These are phyloP conservation scores for Phytopythium aichiense DNA, from an alignment of 352 stramenopile genomes.

Conservation along the genomic window DNA sequence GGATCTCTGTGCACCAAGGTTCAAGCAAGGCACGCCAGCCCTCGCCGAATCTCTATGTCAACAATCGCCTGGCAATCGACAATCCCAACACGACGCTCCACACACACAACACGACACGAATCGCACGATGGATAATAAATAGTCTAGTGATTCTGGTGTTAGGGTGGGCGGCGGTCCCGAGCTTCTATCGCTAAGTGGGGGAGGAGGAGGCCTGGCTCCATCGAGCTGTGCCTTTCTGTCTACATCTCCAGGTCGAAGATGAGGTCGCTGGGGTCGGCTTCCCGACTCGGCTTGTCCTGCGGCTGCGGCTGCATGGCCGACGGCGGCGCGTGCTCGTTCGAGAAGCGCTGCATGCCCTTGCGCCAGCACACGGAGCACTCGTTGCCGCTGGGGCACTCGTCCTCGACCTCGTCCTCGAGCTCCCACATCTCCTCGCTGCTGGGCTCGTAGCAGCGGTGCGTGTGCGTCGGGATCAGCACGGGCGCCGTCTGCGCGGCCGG, in stretches of 20 bases:
- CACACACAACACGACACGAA: background rate
- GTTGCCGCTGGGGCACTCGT: slow-evolving; percentile 39
- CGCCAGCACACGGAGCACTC: slow-evolving; percentile 32
- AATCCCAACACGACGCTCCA: background rate
- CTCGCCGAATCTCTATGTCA: background rate
- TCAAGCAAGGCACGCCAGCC: background rate
- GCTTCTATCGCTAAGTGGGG: slow-evolving; percentile 16
- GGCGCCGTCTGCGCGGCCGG: slow-evolving; percentile 15
- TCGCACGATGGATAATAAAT: background rate
- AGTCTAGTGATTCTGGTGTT: background rate
- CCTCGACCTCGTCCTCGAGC: slow-evolving; percentile 23
- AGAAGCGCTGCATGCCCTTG: slow-evolving; percentile 8
- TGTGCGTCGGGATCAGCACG: slow-evolving; percentile 38
- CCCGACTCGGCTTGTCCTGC: background rate
- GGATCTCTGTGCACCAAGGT: background rate
- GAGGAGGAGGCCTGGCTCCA: background rate
- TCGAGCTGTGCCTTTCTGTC: slow-evolving; percentile 5
- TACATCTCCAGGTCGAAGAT: slow-evolving; percentile 74
- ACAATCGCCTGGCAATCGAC: too few species aligned
- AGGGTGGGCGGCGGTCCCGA: background rate
- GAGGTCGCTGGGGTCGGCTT: slow-evolving; percentile 32
- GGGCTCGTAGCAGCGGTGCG: slow-evolving; percentile 28
- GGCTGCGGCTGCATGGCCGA: background rate
- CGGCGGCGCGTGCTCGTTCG: background rate
- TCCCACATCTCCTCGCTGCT: slow-evolving; percentile 34